These are phyloP conservation scores for Lycium ferocissimum DNA, from an alignment of 257 asterid species.

Conservation along the genomic window DNA sequence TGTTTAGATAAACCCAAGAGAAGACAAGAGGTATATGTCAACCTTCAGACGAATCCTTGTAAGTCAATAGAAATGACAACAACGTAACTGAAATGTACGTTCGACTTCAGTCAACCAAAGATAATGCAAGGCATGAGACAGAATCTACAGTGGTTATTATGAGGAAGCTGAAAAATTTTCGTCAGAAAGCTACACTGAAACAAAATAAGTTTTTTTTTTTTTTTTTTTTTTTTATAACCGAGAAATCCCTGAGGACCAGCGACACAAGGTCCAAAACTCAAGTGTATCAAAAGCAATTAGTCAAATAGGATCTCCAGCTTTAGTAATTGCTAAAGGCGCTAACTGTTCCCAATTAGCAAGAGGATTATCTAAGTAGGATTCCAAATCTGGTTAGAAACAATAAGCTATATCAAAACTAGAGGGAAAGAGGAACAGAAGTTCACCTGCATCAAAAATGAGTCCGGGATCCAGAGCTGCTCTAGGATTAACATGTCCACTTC, in stretches of 20 bases:
- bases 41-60: background rate
- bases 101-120: background rate
- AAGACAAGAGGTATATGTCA: background rate
- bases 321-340: slow-evolving; percentile 18
- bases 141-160: background rate
- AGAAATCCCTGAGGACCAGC: background rate
- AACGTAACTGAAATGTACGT: background rate
- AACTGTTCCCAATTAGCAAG: slow-evolving; percentile 10
- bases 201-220: background rate
- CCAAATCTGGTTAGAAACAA: background rate
- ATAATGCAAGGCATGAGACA: background rate
- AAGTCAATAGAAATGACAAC: slow-evolving; percentile 11
- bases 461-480: slow-evolving; percentile 85
- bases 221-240: background rate
- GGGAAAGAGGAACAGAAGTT: background rate
- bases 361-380: slow-evolving; percentile 14
- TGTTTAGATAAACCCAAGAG: slow-evolving; percentile 11
- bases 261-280: slow-evolving; percentile 1
- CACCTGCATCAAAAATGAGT: slow-evolving; percentile 77
- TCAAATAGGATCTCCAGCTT: background rate
- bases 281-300: background rate
- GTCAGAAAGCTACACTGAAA: background rate
- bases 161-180: background rate
- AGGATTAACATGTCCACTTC: slow-evolving; percentile 86
- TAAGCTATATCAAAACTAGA: background rate